Conservation (phyloP, 257 asterid genomes). For the Verbascum thapsus region DNA sequence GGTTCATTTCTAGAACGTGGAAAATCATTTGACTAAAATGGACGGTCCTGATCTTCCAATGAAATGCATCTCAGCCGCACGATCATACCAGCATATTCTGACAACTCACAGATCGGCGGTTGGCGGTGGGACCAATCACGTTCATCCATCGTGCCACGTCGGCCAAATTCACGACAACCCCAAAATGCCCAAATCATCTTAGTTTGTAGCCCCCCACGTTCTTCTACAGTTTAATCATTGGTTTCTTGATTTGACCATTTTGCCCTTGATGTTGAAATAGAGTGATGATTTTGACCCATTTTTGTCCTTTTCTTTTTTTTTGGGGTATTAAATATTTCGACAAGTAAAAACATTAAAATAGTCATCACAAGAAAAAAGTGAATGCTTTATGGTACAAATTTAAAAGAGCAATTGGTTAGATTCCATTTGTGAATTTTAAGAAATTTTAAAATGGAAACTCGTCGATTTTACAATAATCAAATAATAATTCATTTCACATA, state of each 20-base stretch:
- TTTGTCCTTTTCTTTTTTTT: too few species aligned
- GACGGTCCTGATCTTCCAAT: constrained; percentile 34
- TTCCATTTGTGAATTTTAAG: too few species aligned
- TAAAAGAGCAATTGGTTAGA: too few species aligned
- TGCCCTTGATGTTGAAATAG: constrained; percentile 35
- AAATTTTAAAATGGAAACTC: too few species aligned
- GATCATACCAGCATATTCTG: constrained; percentile 41
- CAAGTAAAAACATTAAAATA: too few species aligned
- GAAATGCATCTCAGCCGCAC: constrained; percentile 25
- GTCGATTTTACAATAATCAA: too few species aligned
- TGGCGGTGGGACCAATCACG: constrained; percentile 65
- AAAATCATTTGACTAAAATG: constrained; percentile 34
- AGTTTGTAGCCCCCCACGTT: constrained; percentile 50
- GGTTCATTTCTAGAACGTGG: constrained; percentile 22
- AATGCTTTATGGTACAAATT: too few species aligned
- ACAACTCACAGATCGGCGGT: constrained; percentile 57
- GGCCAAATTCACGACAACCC: constrained; percentile 41
- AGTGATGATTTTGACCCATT: too few species aligned
- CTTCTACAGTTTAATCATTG: constrained; percentile 46
- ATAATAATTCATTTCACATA: too few species aligned
- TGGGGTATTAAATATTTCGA: too few species aligned
- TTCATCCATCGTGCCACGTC: constrained; percentile 62
- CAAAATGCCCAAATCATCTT: constrained; percentile 22
- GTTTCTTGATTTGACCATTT: constrained; percentile 25
- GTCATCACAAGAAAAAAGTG: too few species aligned